Conservation (phyloP, 139 green algal species). For the Eudorina sp. region DNA sequence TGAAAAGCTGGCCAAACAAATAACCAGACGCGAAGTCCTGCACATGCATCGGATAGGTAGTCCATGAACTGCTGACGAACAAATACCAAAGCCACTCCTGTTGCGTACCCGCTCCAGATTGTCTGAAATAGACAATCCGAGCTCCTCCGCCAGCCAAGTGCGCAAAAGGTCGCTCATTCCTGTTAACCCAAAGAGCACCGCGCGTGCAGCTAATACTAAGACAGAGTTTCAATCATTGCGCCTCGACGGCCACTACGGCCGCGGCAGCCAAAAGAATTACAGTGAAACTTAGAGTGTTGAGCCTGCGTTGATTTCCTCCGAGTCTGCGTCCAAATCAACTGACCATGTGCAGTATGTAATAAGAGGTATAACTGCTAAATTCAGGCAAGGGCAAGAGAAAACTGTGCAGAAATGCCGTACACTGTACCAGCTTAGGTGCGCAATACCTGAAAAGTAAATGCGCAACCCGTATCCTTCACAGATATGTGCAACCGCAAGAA, state of each 20-base stretch:
- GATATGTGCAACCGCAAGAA: too few relatives aligned
- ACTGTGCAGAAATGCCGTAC: too few relatives aligned
- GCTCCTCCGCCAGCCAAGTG: slow-evolving; percentile 54
- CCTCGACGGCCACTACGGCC: slow-evolving; percentile 5
- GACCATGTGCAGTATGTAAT: too few relatives aligned
- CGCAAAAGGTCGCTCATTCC: slow-evolving; percentile 59
- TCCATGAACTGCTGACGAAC: background rate
- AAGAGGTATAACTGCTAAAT: too few relatives aligned
- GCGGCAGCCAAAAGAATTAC: background rate
- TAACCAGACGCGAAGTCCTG: slow-evolving; percentile 83
- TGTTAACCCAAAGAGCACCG: background rate
- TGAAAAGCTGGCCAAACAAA: slow-evolving; percentile 74
- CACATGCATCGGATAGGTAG: background rate
- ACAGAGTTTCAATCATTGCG: background rate
- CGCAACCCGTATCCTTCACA: too few relatives aligned
- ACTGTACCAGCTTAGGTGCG: too few relatives aligned
- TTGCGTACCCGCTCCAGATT: slow-evolving; percentile 57
- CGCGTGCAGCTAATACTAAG: background rate
- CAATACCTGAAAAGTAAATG: too few relatives aligned
- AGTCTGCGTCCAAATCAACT: too few relatives aligned
- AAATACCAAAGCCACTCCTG: background rate
- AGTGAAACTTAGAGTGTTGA: slow-evolving; percentile 42
- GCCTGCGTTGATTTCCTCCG: too few relatives aligned
- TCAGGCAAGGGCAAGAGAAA: too few relatives aligned
- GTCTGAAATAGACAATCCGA: slow-evolving; percentile 35